Evolutionary conservation across 306 rosid species (phyloP), one percentile per base, ranked within the genome.

Genomic region (Bauhinia variegata): DNA sequence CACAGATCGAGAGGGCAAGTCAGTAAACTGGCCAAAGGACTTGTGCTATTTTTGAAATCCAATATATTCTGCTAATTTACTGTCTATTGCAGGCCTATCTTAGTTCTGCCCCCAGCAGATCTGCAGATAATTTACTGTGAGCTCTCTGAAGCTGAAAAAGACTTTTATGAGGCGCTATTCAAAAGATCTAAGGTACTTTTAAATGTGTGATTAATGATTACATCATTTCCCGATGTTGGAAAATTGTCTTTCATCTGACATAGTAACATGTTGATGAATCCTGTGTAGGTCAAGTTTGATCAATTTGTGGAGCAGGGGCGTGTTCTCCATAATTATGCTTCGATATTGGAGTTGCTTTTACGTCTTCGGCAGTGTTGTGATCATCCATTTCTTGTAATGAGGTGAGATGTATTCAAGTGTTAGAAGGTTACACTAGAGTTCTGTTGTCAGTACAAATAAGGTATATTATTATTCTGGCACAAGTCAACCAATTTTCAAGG

Each of bases 301-400:
- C 96, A 92, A 51, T 89, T 89, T 86, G 95, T 92, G 73, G 96
- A 89, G 74, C 96, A 92, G 86, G 98, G 98, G 63, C 95, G 96
- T 33, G 86, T 92, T 86, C 98, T 92, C 87, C 98, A 92, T 86
- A 92, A 89, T 76, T 92, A 92, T 76, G 98, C 96, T 77, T 92
- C 96, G 70, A 92, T 92, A 75, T 68, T 92, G 86, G 96, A 89
- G 86, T 76, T 92, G 54, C 96, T 92, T 70, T 87, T 92, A 79
- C 98, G 98, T 66, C 98, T 92, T 63, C 92, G 96, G 54, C 98
- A 92, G 72, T 92, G 98, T 55, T 92, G 98, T 53, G 96, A 92
- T 78, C 96, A 92, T 75, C 98, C 98, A 28, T 92, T 89, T 87
- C 96, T 92, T 68, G 98, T 92, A 69, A 89, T 89, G 98, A 92